Evolutionary conservation across 768 basidiomycete genomes (phyloP).

Genomic region (Infundibulicybe gibba): DNA sequence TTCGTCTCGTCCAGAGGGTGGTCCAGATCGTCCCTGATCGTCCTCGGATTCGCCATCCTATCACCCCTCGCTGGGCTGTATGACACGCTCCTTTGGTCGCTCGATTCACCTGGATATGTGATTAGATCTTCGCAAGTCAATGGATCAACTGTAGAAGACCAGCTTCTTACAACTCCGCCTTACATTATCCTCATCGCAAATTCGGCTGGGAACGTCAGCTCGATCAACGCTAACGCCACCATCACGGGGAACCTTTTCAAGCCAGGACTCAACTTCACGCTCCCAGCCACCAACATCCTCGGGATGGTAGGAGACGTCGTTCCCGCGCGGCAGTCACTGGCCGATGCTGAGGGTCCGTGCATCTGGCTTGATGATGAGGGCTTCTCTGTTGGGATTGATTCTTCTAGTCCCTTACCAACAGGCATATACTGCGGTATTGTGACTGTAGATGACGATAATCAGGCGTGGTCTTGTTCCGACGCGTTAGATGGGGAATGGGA

Average conservation of each 20-base stretch:
- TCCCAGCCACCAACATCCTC: not conserved
- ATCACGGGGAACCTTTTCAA: slow-evolving; percentile 5
- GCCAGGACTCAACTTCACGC: slow-evolving; percentile 4
- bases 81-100: slow-evolving; percentile 8
- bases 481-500: too few species aligned
- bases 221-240: slow-evolving; percentile 3
- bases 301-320: slow-evolving; percentile 2
- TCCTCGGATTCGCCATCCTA: slow-evolving; percentile 7
- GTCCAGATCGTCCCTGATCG: slow-evolving; percentile 1
- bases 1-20: slow-evolving; percentile 5
- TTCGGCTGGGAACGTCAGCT: not conserved
- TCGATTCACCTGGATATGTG: slow-evolving; percentile 10
- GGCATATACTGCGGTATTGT: too few species aligned
- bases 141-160: slow-evolving; percentile 1
- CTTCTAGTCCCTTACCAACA: too few species aligned
- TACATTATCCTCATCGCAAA: slow-evolving; percentile 1
- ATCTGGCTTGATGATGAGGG: slow-evolving; percentile 9
- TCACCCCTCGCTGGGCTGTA: slow-evolving; percentile 9
- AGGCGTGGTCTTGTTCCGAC: too few species aligned
- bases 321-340: not conserved
- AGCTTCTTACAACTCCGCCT: slow-evolving; percentile 2
- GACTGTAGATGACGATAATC: too few species aligned
- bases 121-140: slow-evolving; percentile 1
- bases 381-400: slow-evolving; percentile 6
- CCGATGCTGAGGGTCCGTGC: not conserved